Evolutionary conservation across 2,329 filamentous ascomycete species (phyloP).

Genomic region (Alternaria infectoria): DNA sequence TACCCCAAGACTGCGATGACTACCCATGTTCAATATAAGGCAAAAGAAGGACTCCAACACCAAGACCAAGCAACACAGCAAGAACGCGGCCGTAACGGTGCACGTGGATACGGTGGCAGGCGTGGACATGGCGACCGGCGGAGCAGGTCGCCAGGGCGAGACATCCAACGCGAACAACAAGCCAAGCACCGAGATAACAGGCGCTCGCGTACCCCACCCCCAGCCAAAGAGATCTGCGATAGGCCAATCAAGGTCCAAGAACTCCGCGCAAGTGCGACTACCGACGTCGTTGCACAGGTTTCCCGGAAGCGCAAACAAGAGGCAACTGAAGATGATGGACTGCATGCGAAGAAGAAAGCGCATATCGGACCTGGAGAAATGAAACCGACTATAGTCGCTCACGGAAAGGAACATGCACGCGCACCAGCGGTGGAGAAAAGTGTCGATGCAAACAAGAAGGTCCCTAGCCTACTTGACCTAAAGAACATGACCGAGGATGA

Average conservation of each 20-base stretch:
- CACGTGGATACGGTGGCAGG: not conserved
- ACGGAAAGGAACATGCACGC: not conserved
- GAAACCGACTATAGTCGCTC: not conserved
- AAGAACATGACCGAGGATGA: conserved; percentile 1
- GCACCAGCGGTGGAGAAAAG: not conserved
- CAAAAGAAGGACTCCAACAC: not conserved
- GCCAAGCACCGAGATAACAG: not conserved
- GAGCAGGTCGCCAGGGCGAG: not conserved
- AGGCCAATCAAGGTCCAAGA: not conserved
- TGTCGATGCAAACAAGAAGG: not conserved
- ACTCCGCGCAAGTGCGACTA: not conserved
- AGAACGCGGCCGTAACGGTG: not conserved
- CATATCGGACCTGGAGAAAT: not conserved
- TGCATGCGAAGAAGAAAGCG: not conserved
- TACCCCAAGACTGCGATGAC: not conserved
- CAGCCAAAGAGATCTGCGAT: not conserved
- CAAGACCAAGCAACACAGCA: not conserved
- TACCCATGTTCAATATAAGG: not conserved
- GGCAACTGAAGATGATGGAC: not conserved
- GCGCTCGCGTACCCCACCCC: not conserved
- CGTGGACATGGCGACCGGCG: not conserved
- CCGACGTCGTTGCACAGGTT: not conserved
- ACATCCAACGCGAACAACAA: not conserved
- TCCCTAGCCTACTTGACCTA: not conserved
- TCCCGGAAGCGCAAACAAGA: conserved; percentile 1